Evolutionary conservation across 129 eudicot genomes (phyloP), one percentile per base, ranked within the genome.

Genomic region (Saposhnikovia divaricata): DNA sequence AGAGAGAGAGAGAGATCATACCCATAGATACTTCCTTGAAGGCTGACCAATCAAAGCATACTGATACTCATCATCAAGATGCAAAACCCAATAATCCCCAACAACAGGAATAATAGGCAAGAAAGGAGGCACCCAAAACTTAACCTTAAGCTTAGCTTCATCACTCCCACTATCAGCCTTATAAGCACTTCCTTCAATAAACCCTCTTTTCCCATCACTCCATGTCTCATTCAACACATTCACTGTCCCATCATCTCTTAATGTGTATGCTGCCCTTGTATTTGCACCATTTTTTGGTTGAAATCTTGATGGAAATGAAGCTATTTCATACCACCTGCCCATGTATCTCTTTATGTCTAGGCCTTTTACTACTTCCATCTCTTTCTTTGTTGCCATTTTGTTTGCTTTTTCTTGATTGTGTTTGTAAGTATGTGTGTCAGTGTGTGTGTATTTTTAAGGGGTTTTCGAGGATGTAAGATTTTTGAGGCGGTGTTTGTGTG

Each of bases 261-360:
- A 68, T 5, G 84, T 87, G 87, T 95, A 95, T 0, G 98, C 90
- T 13, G 98, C 97, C 82, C 98, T 84, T 2, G 98, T 95, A 78
- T 95, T 88, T 7, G 16, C 71, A 27, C 97, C 96, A n/a, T 80
- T 79, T 47, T 83, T 90, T 38, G 98, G 97, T 79, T 95, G 98
- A 74, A 81, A 80, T 6, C 80, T 44, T 0, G 97, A 90, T 4
- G 96, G 97, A 27, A 92, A 90, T 21, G 97, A 89, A 38, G 97
- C 98, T 10, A 95, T 90, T 77, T 95, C 98, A 28, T 92, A 95
- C 98, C 97, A 95, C 13, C 98, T 78, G 7, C 97, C 98, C 97
- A 92, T 90, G 89, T 90, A 95, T 43, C 90, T 83, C 63, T 83
- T 63, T 53, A 87, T 18, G 74, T 92, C 97, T 10, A 95, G 25